Base-by-base conservation (phyloP, 2,329 filamentous ascomycete genomes). In the Epichloe typhina region DNA sequence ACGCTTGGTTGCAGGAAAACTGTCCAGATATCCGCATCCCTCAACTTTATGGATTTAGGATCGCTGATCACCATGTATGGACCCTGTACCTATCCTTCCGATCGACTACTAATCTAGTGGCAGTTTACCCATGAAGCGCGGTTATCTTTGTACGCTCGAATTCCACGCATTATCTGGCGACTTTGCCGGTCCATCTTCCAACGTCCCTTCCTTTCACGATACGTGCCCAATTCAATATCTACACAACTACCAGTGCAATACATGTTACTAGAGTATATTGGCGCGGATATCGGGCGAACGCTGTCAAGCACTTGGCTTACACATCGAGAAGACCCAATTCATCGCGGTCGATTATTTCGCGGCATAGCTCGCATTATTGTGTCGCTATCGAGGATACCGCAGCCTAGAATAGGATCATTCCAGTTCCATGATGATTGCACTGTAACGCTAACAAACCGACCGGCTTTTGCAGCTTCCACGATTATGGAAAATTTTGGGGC, bases 401-500 rank as follows among this genome's bases (percentile, higher is more conserved):
- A 60, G 48, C 57, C 60, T 5, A 57, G 57, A 6, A 64, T 66
- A 33, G 64, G 56, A 5, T 58, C 62, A 8, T 62, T 62, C 40
- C 51, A 53, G 4, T 64, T 66, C 55, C 41, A 57, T 50, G 26
- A 68, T 50, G 53, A 57, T 40, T 61, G 62, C 47, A 66, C 58
- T 2, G 53, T 68, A 13, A 57, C 56, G 15, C 53, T 66, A 42
- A 57, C 35, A n/a, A 46, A 33, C 52, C 61, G 64, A 46, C 64
- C 64, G n/a, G 55, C 64, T 9, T 52, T 55, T 49, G 61, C 33
- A 8, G 33, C 35, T 5, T 26, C 35, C 11, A 53, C 61, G 17
- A 61, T 64, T 3, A 53, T 67, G 9, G 66, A 68, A 55, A 68
- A 65, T 55, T 55, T 64, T 12, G 62, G 62, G 45, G 58, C 61